Base-by-base conservation (phyloP, 192 early-diverging fungal genomes). In the Pilobolus umbonatus region DNA sequence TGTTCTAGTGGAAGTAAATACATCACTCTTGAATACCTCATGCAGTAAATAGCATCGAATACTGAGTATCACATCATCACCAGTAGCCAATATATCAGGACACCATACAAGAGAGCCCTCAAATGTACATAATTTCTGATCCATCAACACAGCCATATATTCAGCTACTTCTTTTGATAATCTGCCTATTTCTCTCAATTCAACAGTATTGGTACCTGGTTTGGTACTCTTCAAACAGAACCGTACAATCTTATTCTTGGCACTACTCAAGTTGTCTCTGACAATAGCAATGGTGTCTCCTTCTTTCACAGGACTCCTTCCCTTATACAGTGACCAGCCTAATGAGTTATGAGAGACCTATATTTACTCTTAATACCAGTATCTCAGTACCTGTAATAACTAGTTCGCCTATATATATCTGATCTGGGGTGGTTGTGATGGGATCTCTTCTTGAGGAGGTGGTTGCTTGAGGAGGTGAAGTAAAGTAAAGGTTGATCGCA, bases 181-280 rank as follows among this genome's bases (percentile, higher is more conserved):
- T 35, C 78, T 57, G 22, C 78, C 78, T 40, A 80, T 65, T 52
- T 80, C 78, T 30, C 65, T 35, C n/a, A n/a, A n/a, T n/a, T n/a
- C n/a, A n/a, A n/a, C n/a, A n/a, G n/a, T n/a, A n/a, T n/a, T n/a
- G n/a, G n/a, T n/a, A n/a, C n/a, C n/a, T n/a, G n/a, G n/a, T n/a
- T n/a, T n/a, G n/a, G n/a, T n/a, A n/a, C 70, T 68, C 7, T 34
- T 48, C 10, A 40, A 11, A 3, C 64, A 67, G 30, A 80, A 74
- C 11, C 78, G 73, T n/a, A 80, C 78, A 32, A 80, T 70, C 30
- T 63, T 77, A 63, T 79, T 75, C 25, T 68, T 67, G 36, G 58
- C 61, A 6, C 46, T 40, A 19, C 9, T 15, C 30, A 31, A 34
- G 45, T 42, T 46, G 73, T 75, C 31, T 51, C 78, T 62, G 14